Base-by-base conservation (phyloP, 163 green algal species). In the Chlorella variabilis region DNA sequence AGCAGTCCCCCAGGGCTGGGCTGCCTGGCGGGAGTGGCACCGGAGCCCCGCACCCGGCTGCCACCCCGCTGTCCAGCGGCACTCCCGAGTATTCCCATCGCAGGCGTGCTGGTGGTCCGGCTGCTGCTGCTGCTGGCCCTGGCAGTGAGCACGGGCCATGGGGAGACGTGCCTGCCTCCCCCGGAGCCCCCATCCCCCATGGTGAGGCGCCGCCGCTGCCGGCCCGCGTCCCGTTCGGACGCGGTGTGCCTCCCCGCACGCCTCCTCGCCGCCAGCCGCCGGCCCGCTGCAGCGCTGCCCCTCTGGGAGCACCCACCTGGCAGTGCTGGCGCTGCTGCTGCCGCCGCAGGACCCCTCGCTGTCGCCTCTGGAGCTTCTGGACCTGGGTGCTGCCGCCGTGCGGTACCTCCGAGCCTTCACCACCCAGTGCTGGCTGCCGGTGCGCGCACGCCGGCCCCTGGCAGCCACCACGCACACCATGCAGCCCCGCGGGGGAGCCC, bases 351-450 rank as follows among this genome's bases (percentile, higher is more conserved):
- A 70, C n/a, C 29, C 74, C 15, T 42, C 67, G 38, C 66, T 83
- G 25, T 71, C n/a, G 39, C 31, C 78, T 13, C 8, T 65, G 2
- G 38, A 69, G 25, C 38, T 79, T 51, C 29, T 83, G 48, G 76
- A 82, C 62, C 45, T 76, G 18, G 65, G 63, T 15, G 48, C 63
- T 7, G 62, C 76, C 13, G 76, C 76, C 11, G 62, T 82, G 15
- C 76, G 76, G 33, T 82, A 82, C 76, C 76, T 82, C 8, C 76
- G 76, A 2, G 76, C 76, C 9, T 82, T 82, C 63, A 82, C 76
- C 51, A 73, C 65, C 3, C 76, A 73, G 18, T 82, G 76, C 63
- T 75, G 75, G 75, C 61, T 63, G 59, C 75, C 75, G 75, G 75
- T 81, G 75, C 33, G 75, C 25, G n/a, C 29, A n/a, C n/a, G n/a